A percentile compares a stretch with the other conserved stretches of the same genome.
Conservation (phyloP, 1,139 yeast species). For the Yamadazyma mexicana region DNA sequence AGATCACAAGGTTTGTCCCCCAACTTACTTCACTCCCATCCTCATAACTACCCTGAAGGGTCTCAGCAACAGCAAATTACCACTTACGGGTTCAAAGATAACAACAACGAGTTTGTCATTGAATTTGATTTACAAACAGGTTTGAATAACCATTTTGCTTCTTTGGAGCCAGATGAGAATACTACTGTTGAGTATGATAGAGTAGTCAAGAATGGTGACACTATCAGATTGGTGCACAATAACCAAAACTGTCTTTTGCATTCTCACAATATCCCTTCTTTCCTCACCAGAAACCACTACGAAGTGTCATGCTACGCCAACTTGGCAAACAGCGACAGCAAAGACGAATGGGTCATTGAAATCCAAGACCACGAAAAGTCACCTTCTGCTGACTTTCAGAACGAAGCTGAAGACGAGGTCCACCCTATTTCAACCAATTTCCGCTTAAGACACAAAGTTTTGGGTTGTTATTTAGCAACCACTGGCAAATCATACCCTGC, state of each 20-base stretch:
- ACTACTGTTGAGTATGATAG: slow-evolving; percentile 23
- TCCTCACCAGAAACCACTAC: slow-evolving; percentile 49
- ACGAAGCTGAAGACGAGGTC: slow-evolving; percentile 36
- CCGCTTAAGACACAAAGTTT: slow-evolving; percentile 56
- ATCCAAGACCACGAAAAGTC: slow-evolving; percentile 58
- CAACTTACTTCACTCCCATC: slow-evolving; percentile 70
- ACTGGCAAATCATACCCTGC: slow-evolving; percentile 71
- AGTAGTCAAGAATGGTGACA: slow-evolving; percentile 48
- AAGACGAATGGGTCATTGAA: slow-evolving; percentile 76
- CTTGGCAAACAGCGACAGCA: slow-evolving; percentile 52
- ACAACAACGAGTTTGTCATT: slow-evolving; percentile 62
- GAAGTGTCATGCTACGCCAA: slow-evolving; percentile 75
- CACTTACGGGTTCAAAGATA: slow-evolving; percentile 72
- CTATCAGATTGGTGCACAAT: slow-evolving; percentile 56
- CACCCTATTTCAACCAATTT: slow-evolving; percentile 75
- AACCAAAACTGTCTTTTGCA: slow-evolving; percentile 57
- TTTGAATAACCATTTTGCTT: slow-evolving; percentile 26
- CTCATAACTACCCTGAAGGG: slow-evolving; percentile 68
- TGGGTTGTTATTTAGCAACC: slow-evolving; percentile 76
- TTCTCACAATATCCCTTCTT: slow-evolving; percentile 59
- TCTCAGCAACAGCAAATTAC: slow-evolving; percentile 75
- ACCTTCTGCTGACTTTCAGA: slow-evolving; percentile 47
- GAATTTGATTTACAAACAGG: slow-evolving; percentile 40
- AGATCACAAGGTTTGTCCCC: slow-evolving; percentile 76
- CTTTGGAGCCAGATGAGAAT: slow-evolving; percentile 30